Base-by-base conservation (phyloP, 768 basidiomycete species). In the Lentinula edodes region DNA sequence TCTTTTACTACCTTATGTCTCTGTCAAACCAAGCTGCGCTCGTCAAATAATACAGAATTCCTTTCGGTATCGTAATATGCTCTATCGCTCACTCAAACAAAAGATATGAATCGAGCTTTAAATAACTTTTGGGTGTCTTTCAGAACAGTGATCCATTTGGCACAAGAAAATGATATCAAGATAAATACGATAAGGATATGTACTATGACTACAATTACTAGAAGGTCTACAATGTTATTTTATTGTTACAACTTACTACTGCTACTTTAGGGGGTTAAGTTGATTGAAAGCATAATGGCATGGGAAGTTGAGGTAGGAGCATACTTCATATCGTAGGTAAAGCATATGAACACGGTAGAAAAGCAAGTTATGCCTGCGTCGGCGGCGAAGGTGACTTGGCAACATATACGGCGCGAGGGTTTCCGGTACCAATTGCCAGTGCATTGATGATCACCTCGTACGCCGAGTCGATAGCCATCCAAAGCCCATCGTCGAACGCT, bases 361-460 rank as follows among this genome's bases (percentile, higher is more conserved):
- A 20, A 48, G 8, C 8, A 3, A 48, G 5, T 48, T 20, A 48
- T 48, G 20, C 42, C 35, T 45, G 20, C 16, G 13, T 12, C 23
- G 34, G 32, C 6, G 58, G 36, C n/a, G n/a, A 15, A 5, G 42
- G 43, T 9, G 48, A 13, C 34, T 36, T 51, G 3, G 58, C 38
- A 10, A 59, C 48, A 34, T 45, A 48, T 13, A 60, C 59, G 5
- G 67, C 65, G 2, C 67, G 55, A 5, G 69, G 70, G 18, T 71
- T 70, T 5, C 81, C 79, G 13, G 80, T 81, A 28, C 79, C 76
- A 56, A 83, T 73, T 28, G 82, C 78, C 70, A 87, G 75, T 32
- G 87, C 87, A 7, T 77, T 79, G n/a, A 89, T 73, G 13, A 90
- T 71, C 42, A 87, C 76, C 67, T 84, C 80, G 88, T 89, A 93